phyloP scores from a whole-genome alignment of 2,329 filamentous ascomycete genomes.

The Myriangium duriaei region DNA sequence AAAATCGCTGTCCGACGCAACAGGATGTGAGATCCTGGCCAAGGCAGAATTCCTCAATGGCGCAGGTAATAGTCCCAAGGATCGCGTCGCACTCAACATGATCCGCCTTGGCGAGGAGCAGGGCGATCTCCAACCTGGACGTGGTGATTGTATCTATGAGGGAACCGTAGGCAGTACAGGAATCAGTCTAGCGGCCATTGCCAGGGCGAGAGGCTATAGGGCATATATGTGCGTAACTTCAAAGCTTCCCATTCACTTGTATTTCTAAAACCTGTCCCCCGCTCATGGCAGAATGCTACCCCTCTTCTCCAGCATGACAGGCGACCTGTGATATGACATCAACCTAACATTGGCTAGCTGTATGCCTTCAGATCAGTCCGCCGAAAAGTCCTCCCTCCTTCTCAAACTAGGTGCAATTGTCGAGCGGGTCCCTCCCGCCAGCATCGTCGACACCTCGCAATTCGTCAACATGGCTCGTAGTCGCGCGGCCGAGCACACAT shows the following conservation, averaged over 20 bases:
- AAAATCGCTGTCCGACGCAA: constrained; percentile 71
- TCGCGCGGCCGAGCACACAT: constrained; percentile 63
- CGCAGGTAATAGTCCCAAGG: constrained; percentile 86
- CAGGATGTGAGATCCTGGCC: constrained; percentile 77
- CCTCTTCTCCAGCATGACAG: too few species aligned
- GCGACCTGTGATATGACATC: too few species aligned
- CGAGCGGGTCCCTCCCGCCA: constrained; percentile 77
- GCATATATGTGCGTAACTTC: constrained; percentile 61
- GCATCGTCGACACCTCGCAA: constrained; percentile 84
- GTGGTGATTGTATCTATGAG: constrained; percentile 92
- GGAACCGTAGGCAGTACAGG: constrained; percentile 94
- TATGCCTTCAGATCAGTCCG: constrained; percentile 86
- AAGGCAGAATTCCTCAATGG: constrained; percentile 97
- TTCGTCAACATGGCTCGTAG: constrained; percentile 73
- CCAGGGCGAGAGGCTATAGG: constrained; percentile 75
- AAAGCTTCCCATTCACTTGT: background rate
- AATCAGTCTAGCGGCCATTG: constrained; percentile 83
- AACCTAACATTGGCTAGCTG: constrained; percentile 39
- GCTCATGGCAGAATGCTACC: too few species aligned
- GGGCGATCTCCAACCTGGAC: constrained; percentile 62
- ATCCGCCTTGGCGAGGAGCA: constrained; percentile 67
- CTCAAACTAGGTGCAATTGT: constrained; percentile 85
- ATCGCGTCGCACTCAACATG: constrained; percentile 84
- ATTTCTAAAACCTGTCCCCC: background rate
- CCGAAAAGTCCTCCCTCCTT: constrained; percentile 81